A percentile compares a stretch with the other conserved stretches of the same genome.
Evolutionary conservation across 257 asterid species (phyloP).

Genomic region (Hygrophila difformis): DNA sequence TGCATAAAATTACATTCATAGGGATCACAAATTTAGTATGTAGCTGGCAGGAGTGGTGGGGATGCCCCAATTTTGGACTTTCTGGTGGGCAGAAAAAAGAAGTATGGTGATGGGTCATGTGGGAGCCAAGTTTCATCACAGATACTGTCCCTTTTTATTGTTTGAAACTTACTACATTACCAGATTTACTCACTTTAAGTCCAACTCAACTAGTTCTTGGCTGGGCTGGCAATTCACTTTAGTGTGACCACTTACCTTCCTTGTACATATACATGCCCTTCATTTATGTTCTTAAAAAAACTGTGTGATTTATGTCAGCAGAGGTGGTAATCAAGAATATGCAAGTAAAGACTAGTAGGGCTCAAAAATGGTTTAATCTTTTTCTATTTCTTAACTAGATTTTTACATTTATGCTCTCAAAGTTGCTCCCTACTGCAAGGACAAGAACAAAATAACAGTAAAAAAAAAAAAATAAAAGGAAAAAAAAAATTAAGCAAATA

Average conservation of each 20-base stretch:
- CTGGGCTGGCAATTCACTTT: constrained; percentile 43
- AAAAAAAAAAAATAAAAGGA: constrained; percentile 14
- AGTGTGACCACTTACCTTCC: constrained; percentile 18
- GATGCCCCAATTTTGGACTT: constrained; percentile 34
- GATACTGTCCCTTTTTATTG: constrained; percentile 32
- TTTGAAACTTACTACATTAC: constrained; percentile 23
- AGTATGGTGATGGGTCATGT: not conserved
- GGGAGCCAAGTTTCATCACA: constrained; percentile 23
- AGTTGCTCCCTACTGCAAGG: constrained; percentile 63
- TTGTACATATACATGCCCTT: too few relatives aligned
- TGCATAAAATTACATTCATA: constrained; percentile 25
- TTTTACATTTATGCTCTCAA: constrained; percentile 45
- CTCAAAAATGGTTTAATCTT: not conserved
- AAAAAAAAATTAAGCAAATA: constrained; percentile 23
- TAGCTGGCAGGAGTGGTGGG: constrained; percentile 51
- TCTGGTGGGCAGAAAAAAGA: constrained; percentile 24
- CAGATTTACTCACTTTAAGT: constrained; percentile 29
- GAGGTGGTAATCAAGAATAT: too few relatives aligned
- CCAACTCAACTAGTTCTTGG: constrained; percentile 27
- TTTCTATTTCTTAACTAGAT: constrained; percentile 2
- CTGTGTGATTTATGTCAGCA: too few relatives aligned
- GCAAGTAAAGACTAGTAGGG: too few relatives aligned
- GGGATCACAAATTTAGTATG: constrained; percentile 38
- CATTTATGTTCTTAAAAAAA: too few relatives aligned
- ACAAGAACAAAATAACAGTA: constrained; percentile 40